Base-by-base conservation (phyloP, 2,329 filamentous ascomycete species). In the Pseudocercospora cruenta region DNA sequence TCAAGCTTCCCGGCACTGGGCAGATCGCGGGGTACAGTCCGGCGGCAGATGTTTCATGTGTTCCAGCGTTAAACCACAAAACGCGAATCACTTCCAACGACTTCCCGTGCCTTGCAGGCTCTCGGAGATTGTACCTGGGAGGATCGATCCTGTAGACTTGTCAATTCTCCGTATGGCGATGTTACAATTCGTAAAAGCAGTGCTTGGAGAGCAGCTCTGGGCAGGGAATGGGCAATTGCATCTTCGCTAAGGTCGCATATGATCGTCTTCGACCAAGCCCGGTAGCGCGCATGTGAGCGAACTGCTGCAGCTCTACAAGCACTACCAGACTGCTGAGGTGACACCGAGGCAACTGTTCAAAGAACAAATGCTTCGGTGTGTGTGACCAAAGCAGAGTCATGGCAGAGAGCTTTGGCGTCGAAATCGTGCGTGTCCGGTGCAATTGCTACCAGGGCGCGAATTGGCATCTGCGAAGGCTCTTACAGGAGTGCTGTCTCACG, bases 41-140 rank as follows among this genome's bases (percentile, higher is more conserved):
- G 55, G 55, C 55, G 28, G 55, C n/a, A 22, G 55, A n/a, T 22
- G 55, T 58, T 58, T 58, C 55, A 58, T 22, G 36, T 58, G 31
- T 43, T 39, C 28, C 22, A 43, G 31, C 36, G 31, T 43, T 7
- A 21, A 58, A 58, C 31, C 31, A 43, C 26, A 58, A 9, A 57
- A 10, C 26, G 28, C 28, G 55, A 43, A 58, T 43, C 31, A 22
- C 31, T 43, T 36, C 55, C n/a, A 43, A 39, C 54, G 19, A 16
- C 31, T 58, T 39, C 55, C 31, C 45, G 55, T 58, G 55, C 55
- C 57, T 59, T 45, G 57, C 57, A 59, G 33, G 16, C 3, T 4
- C 14, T 12, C 7, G 9, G 24, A 54, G 24, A 54, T 54, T 28
- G 51, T 53, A 19, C 49, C 22, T 53, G 49, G 24, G 22, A 53